These are phyloP conservation scores for Prunus campanulata DNA, from an alignment of 306 rosid genomes.

Conservation along the genomic window DNA sequence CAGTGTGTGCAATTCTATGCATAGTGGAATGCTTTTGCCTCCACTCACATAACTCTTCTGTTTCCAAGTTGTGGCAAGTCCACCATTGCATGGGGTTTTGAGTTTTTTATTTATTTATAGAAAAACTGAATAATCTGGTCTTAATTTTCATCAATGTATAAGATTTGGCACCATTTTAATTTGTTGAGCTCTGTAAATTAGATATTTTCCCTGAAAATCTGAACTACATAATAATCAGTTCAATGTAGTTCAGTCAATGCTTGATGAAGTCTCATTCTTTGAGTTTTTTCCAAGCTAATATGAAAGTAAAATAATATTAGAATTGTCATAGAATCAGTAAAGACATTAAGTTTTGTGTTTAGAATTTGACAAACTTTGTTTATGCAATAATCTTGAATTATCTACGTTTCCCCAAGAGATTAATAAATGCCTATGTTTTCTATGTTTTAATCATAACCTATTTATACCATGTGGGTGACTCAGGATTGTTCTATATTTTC, in stretches of 20 bases:
- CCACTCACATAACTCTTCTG: not conserved
- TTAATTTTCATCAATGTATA: not conserved
- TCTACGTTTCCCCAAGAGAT: not conserved
- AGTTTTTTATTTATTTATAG: not conserved
- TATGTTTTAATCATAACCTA: constrained; percentile 10
- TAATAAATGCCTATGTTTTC: not conserved
- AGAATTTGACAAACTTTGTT: not conserved
- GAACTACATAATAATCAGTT: not conserved
- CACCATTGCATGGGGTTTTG: not conserved
- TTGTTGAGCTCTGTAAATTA: not conserved
- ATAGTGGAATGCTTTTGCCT: not conserved
- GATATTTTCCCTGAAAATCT: not conserved
- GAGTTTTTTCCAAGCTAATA: not conserved
- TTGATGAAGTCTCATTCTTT: not conserved
- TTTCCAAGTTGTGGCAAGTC: not conserved
- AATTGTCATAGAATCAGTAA: not conserved
- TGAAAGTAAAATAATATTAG: not conserved
- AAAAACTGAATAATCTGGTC: not conserved
- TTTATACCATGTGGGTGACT: constrained; percentile 28
- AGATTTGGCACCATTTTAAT: not conserved
- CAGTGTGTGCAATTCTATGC: not conserved
- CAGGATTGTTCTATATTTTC: constrained; percentile 33
- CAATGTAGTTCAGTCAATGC: not conserved
- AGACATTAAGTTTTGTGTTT: not conserved
- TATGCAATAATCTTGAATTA: not conserved